Conservation (phyloP, 2,329 filamentous ascomycete species). For the Alternaria angustiovoidea region DNA sequence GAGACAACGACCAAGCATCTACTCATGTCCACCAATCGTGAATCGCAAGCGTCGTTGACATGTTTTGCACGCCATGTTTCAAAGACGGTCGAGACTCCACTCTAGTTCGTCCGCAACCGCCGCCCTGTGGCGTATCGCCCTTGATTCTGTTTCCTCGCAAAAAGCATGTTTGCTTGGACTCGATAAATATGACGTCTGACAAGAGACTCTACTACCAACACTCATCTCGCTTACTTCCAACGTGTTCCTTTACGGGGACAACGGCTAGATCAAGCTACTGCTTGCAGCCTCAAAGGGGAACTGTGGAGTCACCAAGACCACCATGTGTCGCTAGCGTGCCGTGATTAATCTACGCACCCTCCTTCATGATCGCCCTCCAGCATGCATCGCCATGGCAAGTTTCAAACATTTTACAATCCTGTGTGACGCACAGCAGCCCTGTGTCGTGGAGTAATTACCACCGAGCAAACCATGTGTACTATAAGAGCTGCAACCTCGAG, state of each 20-base stretch:
- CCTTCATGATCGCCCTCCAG: conserved; percentile 36
- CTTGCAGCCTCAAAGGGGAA: conserved; percentile 16
- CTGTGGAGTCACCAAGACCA: conserved; percentile 15
- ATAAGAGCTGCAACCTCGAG: conserved; percentile 24
- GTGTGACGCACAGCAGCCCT: conserved; percentile 18
- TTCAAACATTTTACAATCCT: conserved; percentile 24
- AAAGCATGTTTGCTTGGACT: background rate
- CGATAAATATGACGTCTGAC: background rate
- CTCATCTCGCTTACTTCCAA: conserved; percentile 8
- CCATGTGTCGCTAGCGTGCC: conserved; percentile 33
- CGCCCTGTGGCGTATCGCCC: background rate
- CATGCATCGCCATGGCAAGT: conserved; percentile 28
- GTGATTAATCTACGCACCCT: conserved; percentile 41
- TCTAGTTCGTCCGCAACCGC: conserved; percentile 11
- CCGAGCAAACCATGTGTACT: conserved; percentile 17
- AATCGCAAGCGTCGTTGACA: background rate
- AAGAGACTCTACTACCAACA: background rate
- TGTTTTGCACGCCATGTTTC: conserved; percentile 22
- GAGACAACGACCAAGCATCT: conserved; percentile 22
- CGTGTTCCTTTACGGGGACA: conserved; percentile 1
- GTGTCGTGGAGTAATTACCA: conserved; percentile 28
- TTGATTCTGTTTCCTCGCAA: background rate
- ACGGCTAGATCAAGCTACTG: conserved; percentile 4
- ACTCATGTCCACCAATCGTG: conserved; percentile 34
- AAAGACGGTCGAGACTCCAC: conserved; percentile 14